Evolutionary conservation across 805 yeast species (phyloP), one percentile per base, ranked within the genome.

Genomic region (Kodamaea fukazawae): DNA sequence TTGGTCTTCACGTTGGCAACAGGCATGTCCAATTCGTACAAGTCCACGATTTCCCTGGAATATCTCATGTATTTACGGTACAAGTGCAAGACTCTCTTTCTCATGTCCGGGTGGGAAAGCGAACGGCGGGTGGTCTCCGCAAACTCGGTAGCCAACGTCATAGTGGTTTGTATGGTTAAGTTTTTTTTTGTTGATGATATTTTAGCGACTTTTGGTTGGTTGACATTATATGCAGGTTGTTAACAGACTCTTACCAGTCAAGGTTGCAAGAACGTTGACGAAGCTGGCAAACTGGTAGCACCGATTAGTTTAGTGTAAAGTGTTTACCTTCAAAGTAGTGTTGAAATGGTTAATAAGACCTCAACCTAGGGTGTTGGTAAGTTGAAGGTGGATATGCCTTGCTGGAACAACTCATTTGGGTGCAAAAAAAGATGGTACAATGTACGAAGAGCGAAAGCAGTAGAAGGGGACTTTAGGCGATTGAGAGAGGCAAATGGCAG

Each of bases 71-170:
- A 87, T 58, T 78, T 75, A 49, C 95, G 78, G 74, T 87, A 87
- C 44, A 86, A 73, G 44, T 76, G 75, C 43, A 87, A 70, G 22
- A 84, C 83, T 32, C 89, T 73, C 47, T 58, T 56, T 49, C 81
- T 70, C 69, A 86, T 72, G 41, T 84, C 90, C 1, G 75, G 70
- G 34, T 73, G 70, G 34, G 79, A 67, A 45, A 75, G 73, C 42
- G 86, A 75, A 54, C 81, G 77, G 57, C 78, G 80, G 18, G 93
- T 81, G 29, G 91, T 76, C 63, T 83, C 86, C 11, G 96, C 95
- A 65, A 84, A 84, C 45, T 86, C 88, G 8, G 96, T 86, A 18
- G 95, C 81, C 34, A 78, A 65, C 15, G 90, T 86, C 75, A 70
- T 70, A 18, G 49, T 37, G 32, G 15, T 34, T 28, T 33, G 32